Evolutionary conservation across 768 basidiomycete species (phyloP), one percentile per base, ranked within the genome.

Genomic region (Melanogaster broomeanus): DNA sequence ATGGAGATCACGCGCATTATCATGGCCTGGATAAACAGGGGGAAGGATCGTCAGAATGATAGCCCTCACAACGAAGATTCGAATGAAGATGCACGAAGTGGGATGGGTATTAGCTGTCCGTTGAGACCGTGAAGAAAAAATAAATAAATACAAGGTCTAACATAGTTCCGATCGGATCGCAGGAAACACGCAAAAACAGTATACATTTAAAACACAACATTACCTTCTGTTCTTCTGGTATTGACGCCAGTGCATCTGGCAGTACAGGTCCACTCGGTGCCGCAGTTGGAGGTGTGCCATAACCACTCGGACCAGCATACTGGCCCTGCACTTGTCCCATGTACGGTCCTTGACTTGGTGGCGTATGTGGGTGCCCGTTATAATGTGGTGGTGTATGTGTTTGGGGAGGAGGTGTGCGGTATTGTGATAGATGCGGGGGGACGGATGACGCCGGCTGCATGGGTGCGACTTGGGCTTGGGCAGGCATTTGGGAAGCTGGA

Each of bases 1-100:
- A 98, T 88, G 31, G 81, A 74, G 49, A 94, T 61, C 3, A 95
- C 86, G 47, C 85, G 85, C 72, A 89, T 77, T 33, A 95, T 83
- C 70, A 92, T 82, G 34, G 80, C 80, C 87, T 86, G 53, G 12
- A 52, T 30, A 44, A 24, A 28, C 34, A 28, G 25, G 16, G 35
- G n/a, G 8, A 18, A 6, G n/a, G 18, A 18, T 40, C 11, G 37
- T 66, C 53, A 60, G 58, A 55, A 58, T 11, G 13, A 33, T 43
- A 49, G 50, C 28, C 35, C 13, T 19, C 35, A 15, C 7, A 16
- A 51, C 16, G 39, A 42, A 39, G 18, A 50, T 42, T 45, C 48
- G 37, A n/a, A 40, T 43, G 39, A 34, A 25, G 30, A 18, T 27
- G 3, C 7, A 16, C 12, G 21, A n/a, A 53, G 6, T 42, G n/a